Percentiles rank a stretch among this genome's conserved stretches.
Evolutionary conservation across 2,329 filamentous ascomycete genomes (phyloP).

Genomic region (Coniella lustricola): DNA sequence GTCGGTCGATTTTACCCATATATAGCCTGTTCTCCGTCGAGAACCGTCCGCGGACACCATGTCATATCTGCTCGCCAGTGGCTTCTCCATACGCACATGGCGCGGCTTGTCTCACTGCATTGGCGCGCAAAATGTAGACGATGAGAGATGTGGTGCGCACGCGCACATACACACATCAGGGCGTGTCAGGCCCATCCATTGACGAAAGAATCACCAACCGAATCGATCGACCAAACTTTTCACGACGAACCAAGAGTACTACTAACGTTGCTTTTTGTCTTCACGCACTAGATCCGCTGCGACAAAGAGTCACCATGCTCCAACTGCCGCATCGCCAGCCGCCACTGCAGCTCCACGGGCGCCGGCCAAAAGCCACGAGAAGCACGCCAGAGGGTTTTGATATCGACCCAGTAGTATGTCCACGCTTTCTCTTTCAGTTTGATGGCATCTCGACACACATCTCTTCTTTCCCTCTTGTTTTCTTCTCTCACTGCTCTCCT

Average conservation of each 20-base stretch:
- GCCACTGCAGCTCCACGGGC: conserved; percentile 48
- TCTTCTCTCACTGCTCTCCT: not conserved
- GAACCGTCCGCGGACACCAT: conserved; percentile 15
- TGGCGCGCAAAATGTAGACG: no score
- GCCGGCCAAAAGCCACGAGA: conserved; percentile 48
- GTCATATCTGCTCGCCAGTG: no score
- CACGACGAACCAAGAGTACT: not conserved
- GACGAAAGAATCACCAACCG: no score
- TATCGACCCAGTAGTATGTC: conserved; percentile 52
- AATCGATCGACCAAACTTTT: not conserved
- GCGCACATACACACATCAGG: not conserved
- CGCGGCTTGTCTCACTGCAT: no score
- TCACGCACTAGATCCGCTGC: conserved; percentile 46
- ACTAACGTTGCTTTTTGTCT: not conserved
- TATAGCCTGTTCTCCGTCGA: no score
- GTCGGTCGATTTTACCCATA: conserved; percentile 8
- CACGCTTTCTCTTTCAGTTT: conserved; percentile 22
- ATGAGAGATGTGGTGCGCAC: no score
- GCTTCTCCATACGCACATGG: no score
- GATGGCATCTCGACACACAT: no score
- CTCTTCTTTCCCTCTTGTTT: no score
- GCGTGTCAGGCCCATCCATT: no score
- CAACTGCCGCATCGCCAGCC: conserved; percentile 47
- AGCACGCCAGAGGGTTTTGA: conserved; percentile 48
- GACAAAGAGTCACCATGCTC: conserved; percentile 53